phyloP scores from a whole-genome alignment of 768 basidiomycete genomes.

The Serendipita vermifera region DNA sequence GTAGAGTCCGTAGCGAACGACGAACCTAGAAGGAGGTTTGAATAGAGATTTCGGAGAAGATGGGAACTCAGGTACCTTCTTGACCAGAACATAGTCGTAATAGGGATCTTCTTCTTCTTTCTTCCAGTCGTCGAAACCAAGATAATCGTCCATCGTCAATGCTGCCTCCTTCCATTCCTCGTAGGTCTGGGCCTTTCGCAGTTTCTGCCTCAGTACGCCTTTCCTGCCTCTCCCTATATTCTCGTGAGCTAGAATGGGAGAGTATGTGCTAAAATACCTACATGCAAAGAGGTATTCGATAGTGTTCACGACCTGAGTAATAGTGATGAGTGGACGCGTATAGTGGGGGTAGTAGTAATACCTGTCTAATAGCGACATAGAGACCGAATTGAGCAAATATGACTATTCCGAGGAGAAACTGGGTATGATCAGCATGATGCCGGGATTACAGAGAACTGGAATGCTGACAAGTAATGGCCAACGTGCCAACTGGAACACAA shows the following conservation, averaged over 20 bases:
- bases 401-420: constrained; percentile 74
- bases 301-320: constrained; percentile 84
- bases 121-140: constrained; percentile 89
- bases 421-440: constrained; percentile 1
- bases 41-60: not conserved
- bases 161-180: constrained; percentile 88
- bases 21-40: constrained; percentile 39
- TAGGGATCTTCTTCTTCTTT: constrained; percentile 68
- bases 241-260: not conserved
- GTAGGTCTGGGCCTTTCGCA: constrained; percentile 65
- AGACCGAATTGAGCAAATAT: constrained; percentile 74
- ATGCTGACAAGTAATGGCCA: constrained; percentile 72
- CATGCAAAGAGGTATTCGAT: constrained; percentile 91
- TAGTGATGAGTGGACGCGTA: constrained; percentile 84
- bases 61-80: constrained; percentile 36
- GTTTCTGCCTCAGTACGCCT: constrained; percentile 56
- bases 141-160: constrained; percentile 58
- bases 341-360: not conserved
- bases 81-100: constrained; percentile 82
- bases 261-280: constrained; percentile 25
- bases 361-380: constrained; percentile 14
- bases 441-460: not conserved
- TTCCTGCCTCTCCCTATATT: constrained; percentile 70
- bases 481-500: constrained; percentile 61
- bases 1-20: constrained; percentile 53